Evolutionary conservation across 2,329 filamentous ascomycete species (phyloP).

Genomic region (Periconia digitata): DNA sequence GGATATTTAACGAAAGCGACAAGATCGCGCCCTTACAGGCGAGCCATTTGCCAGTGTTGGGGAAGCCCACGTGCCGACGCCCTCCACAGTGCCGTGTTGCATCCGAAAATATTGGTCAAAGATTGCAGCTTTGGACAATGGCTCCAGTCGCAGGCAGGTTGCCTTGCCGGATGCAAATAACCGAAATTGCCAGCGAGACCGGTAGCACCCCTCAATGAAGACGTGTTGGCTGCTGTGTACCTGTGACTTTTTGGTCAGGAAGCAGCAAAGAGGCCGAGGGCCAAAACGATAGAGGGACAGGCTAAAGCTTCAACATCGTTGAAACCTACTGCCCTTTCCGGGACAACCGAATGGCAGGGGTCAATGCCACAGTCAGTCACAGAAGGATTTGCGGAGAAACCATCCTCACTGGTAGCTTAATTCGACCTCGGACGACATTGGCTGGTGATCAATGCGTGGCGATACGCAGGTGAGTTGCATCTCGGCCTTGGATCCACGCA

Average conservation of each 20-base stretch:
- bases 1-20: slow-evolving; percentile 7
- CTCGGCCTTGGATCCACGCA: slow-evolving; percentile 39
- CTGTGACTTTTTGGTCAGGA: no score
- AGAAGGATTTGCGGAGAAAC: slow-evolving; percentile 31
- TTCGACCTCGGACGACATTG: slow-evolving; percentile 20
- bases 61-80: slow-evolving; percentile 14
- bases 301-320: slow-evolving; percentile 7
- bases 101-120: slow-evolving; percentile 16
- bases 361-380: slow-evolving; percentile 19
- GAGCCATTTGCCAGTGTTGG: neutral
- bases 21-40: neutral
- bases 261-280: slow-evolving; percentile 12
- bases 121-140: slow-evolving; percentile 17
- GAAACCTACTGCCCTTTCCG: slow-evolving; percentile 5
- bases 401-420: slow-evolving; percentile 24
- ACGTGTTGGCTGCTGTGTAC: no score
- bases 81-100: slow-evolving; percentile 16
- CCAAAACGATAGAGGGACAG: slow-evolving; percentile 6
- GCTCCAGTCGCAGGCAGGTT: slow-evolving; percentile 11
- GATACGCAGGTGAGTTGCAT: slow-evolving; percentile 32
- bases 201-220: no score
- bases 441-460: slow-evolving; percentile 27
- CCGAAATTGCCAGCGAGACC: slow-evolving; percentile 34
- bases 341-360: slow-evolving; percentile 32
- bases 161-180: slow-evolving; percentile 25